These are phyloP conservation scores for Leccinum rimulosum DNA, from an alignment of 768 basidiomycete species.

Conservation along the genomic window DNA sequence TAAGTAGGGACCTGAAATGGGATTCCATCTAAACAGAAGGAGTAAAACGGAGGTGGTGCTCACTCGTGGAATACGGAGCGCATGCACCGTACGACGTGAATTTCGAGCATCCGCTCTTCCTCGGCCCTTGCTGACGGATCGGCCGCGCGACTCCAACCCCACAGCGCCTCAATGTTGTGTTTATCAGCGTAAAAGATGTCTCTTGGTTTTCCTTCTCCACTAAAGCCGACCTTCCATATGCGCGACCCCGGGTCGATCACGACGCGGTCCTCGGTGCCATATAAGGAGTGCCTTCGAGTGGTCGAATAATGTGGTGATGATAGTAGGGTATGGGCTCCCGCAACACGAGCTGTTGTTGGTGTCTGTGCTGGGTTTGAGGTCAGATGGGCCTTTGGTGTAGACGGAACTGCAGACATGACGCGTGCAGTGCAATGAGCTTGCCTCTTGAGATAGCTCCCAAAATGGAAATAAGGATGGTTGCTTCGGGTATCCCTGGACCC, in stretches of 20 bases:
- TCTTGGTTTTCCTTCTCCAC: slow-evolving; percentile 88
- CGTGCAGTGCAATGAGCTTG: neutral
- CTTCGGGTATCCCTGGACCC: no score
- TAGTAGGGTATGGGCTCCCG: slow-evolving; percentile 49
- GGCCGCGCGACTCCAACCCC: slow-evolving; percentile 57
- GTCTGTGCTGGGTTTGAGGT: slow-evolving; percentile 40
- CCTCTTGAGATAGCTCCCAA: no score
- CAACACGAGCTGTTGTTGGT: slow-evolving; percentile 53
- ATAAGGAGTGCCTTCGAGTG: slow-evolving; percentile 86
- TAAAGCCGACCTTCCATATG: slow-evolving; percentile 97
- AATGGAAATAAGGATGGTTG: no score
- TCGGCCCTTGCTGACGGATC: slow-evolving; percentile 62
- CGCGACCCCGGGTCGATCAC: slow-evolving; percentile 93
- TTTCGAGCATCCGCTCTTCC: slow-evolving; percentile 69
- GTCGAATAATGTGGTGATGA: slow-evolving; percentile 83
- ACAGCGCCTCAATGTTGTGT: slow-evolving; percentile 45
- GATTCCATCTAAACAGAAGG: slow-evolving; percentile 14
- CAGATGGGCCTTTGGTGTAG: slow-evolving; percentile 32
- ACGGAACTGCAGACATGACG: slow-evolving; percentile 34
- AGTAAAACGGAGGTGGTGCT: slow-evolving; percentile 24
- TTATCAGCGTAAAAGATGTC: slow-evolving; percentile 73
- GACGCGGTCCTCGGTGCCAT: slow-evolving; percentile 94
- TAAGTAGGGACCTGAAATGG: slow-evolving; percentile 73
- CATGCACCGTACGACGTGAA: slow-evolving; percentile 64
- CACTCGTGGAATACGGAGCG: slow-evolving; percentile 85